Conservation (phyloP, 2,329 filamentous ascomycete genomes). For the Exophiala oligosperma region DNA sequence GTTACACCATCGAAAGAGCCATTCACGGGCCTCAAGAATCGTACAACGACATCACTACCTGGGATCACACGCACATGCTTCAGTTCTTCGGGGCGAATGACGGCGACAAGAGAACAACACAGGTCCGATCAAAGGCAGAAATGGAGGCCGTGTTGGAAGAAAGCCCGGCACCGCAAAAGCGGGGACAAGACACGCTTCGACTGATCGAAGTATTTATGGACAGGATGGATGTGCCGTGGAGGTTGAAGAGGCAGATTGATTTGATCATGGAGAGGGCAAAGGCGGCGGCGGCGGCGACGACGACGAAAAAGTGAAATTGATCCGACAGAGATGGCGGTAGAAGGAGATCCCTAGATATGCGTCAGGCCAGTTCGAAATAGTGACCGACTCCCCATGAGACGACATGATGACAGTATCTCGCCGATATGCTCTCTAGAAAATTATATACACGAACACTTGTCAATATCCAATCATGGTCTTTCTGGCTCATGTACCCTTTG, state of each 20-base stretch:
- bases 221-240: slow-evolving; percentile 33
- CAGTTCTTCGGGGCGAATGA: slow-evolving; percentile 27
- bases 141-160: not conserved
- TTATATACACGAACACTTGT: too few species aligned
- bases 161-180: not conserved
- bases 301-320: too few species aligned
- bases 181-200: slow-evolving; percentile 27
- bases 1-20: slow-evolving; percentile 28
- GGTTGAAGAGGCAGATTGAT: slow-evolving; percentile 44
- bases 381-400: too few species aligned
- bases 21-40: slow-evolving; percentile 25
- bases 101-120: slow-evolving; percentile 34
- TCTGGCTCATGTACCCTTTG: too few species aligned
- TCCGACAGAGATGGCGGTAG: too few species aligned
- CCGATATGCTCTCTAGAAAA: too few species aligned
- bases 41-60: slow-evolving; percentile 28
- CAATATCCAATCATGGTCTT: too few species aligned
- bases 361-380: too few species aligned
- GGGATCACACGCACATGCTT: slow-evolving; percentile 27
- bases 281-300: not conserved
- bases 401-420: too few species aligned
- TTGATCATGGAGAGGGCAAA: not conserved
- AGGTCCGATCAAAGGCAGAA: not conserved
- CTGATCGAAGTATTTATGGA: not conserved
- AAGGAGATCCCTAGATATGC: too few species aligned